Evolutionary conservation across 345 rosid genomes (phyloP).

Genomic region (Brassica nigra): DNA sequence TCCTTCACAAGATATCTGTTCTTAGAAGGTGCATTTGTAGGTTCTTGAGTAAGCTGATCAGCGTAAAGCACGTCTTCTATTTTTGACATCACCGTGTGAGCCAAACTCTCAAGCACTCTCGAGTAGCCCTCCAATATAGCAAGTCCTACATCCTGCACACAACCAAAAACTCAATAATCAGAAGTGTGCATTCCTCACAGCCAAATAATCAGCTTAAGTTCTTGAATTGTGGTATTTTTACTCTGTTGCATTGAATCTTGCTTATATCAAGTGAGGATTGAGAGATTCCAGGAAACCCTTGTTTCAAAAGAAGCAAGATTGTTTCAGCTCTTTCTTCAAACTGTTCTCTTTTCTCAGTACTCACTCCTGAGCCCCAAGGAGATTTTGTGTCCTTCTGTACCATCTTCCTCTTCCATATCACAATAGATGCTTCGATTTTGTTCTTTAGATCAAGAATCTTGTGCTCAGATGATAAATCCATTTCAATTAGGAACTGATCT

Average conservation of each 20-base stretch:
- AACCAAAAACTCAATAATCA: not conserved
- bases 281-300: slow-evolving; percentile 74
- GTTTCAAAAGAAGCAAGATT: slow-evolving; percentile 73
- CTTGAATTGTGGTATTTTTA: not conserved
- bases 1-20: slow-evolving; percentile 38
- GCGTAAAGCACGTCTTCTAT: slow-evolving; percentile 81
- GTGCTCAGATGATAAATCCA: slow-evolving; percentile 81
- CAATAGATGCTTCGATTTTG: slow-evolving; percentile 85
- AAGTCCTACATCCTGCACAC: slow-evolving; percentile 76
- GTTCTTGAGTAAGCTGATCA: slow-evolving; percentile 59
- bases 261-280: slow-evolving; percentile 80
- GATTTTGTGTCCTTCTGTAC: slow-evolving; percentile 75
- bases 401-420: slow-evolving; percentile 92
- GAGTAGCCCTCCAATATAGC: slow-evolving; percentile 87
- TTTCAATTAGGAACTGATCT: slow-evolving; percentile 63
- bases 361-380: slow-evolving; percentile 82
- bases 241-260: slow-evolving; percentile 69
- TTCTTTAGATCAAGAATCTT: slow-evolving; percentile 83
- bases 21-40: slow-evolving; percentile 44
- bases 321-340: slow-evolving; percentile 95
- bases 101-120: slow-evolving; percentile 81
- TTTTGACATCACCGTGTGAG: slow-evolving; percentile 70
- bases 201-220: not conserved
- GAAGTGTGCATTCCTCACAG: not conserved
- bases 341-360: slow-evolving; percentile 84